phyloP scores from a whole-genome alignment of 148 eudicot genomes.

The Mesembryanthemum crystallinum region DNA sequence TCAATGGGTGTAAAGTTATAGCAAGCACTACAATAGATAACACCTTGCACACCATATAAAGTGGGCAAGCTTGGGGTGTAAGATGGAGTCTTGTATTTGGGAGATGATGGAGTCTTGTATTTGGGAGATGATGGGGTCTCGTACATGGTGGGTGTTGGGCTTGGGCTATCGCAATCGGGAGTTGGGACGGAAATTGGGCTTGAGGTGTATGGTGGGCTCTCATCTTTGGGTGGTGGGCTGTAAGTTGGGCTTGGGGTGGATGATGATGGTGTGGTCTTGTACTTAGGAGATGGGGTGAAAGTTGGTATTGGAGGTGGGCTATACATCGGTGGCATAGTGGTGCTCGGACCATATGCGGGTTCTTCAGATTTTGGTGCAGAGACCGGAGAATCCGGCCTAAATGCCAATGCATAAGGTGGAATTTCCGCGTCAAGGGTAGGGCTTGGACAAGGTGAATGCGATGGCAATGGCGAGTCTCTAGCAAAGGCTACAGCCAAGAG shows the following conservation, averaged over 20 bases:
- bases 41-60: slow-evolving; percentile 21
- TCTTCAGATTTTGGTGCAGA: no score
- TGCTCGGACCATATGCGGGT: no score
- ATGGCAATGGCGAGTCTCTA: no score
- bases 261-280: neutral
- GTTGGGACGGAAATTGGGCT: neutral
- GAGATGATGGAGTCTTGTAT: no score
- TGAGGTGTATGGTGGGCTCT: slow-evolving; percentile 12
- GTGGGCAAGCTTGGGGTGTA: no score
- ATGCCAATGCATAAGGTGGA: no score
- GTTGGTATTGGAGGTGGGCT: neutral
- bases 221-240: slow-evolving; percentile 6
- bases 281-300: slow-evolving; percentile 4
- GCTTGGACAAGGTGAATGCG: no score
- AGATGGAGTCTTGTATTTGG: no score
- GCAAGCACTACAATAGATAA: slow-evolving; percentile 19
- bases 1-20: slow-evolving; percentile 22
- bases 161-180: no score
- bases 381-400: no score
- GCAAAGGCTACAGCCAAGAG: neutral
- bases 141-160: no score
- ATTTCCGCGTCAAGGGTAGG: no score
- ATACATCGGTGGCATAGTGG: neutral
- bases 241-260: slow-evolving; percentile 3
- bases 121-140: neutral